These are phyloP conservation scores for Gossypium bickii DNA, from an alignment of 345 rosid species.

Conservation along the genomic window DNA sequence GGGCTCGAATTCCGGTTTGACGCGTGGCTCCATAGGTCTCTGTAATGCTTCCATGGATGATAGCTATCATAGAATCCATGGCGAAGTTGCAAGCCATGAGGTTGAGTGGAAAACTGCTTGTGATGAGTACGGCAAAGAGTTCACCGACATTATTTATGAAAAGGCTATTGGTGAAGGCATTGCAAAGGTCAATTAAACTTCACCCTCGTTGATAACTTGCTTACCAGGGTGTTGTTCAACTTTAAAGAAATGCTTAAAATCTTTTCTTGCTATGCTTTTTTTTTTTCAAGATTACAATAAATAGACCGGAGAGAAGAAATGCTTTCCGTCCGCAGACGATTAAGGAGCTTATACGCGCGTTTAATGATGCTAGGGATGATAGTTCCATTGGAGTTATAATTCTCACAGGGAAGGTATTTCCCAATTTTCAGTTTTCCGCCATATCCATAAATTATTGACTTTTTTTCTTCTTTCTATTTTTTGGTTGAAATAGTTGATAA, in stretches of 20 bases:
- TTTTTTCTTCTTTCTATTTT: neutral
- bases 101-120: slow-evolving; percentile 56
- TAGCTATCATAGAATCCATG: slow-evolving; percentile 70
- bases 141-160: slow-evolving; percentile 73
- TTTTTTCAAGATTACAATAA: slow-evolving; percentile 57
- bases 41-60: slow-evolving; percentile 47
- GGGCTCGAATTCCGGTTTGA: slow-evolving; percentile 10
- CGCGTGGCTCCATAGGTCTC: slow-evolving; percentile 23
- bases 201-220: neutral
- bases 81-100: slow-evolving; percentile 48
- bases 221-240: neutral
- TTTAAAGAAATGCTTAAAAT: neutral
- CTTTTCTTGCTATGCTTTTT: neutral
- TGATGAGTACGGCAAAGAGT: slow-evolving; percentile 41
- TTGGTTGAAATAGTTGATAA: neutral
- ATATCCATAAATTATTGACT: neutral
- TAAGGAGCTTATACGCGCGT: slow-evolving; percentile 74
- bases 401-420: slow-evolving; percentile 78
- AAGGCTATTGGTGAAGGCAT: slow-evolving; percentile 82
- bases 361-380: slow-evolving; percentile 82
- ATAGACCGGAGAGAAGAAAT: slow-evolving; percentile 78
- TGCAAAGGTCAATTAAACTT: slow-evolving; percentile 53
- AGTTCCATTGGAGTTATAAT: slow-evolving; percentile 72
- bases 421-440: neutral
- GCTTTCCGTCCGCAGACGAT: slow-evolving; percentile 75